Base-by-base conservation (phyloP, 164 flowering plant species). In the Hamamelis virginiana region DNA sequence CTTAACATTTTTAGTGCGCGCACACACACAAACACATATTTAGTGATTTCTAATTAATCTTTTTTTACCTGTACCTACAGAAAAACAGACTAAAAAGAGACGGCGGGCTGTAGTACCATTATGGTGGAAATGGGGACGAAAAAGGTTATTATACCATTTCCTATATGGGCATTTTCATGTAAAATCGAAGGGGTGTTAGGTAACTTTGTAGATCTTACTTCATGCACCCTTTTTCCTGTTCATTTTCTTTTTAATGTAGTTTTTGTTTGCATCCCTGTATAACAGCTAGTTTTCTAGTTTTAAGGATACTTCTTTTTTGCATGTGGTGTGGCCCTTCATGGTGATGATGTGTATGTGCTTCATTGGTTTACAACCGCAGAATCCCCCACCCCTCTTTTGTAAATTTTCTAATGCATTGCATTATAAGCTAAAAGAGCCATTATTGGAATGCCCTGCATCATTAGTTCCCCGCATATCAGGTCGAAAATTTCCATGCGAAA, bases 91-190 rank as follows among this genome's bases (percentile, higher is more conserved):
- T 21, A 88, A 70, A 74, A 83, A 69, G 78, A 76, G 72, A 62
- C 59, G 78, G 59, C 74, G 68, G 58, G 43, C 55, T 33, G 53
- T 58, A 28, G 68, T 72, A 14, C 98, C 94, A 5, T 28, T 70
- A 8, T 90, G 90, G 90, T 94, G 98, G 98, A 82, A 72, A 77
- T 87, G 79, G 83, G 98, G 98, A 27, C 83, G 83, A n/a, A 91
- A 85, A 69, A 81, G 80, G 67, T 72, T 76, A 3, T 15, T 89
- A 64, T 90, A 86, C 69, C 59, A 78, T 65, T 65, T 86, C 26
- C 65, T 80, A 26, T 68, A 25, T 38, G 74, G 73, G 58, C 77
- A 65, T 58, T 52, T 60, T 59, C 70, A 16, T 69, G 38, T 59
- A 44, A 78, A 65, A 65, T 69, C 72, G 56, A 75, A 60, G 72